A percentile compares a stretch with the other conserved stretches of the same genome.
phyloP scores from a whole-genome alignment of 2,329 filamentous ascomycete species.

The Mollisia scopiformis region DNA sequence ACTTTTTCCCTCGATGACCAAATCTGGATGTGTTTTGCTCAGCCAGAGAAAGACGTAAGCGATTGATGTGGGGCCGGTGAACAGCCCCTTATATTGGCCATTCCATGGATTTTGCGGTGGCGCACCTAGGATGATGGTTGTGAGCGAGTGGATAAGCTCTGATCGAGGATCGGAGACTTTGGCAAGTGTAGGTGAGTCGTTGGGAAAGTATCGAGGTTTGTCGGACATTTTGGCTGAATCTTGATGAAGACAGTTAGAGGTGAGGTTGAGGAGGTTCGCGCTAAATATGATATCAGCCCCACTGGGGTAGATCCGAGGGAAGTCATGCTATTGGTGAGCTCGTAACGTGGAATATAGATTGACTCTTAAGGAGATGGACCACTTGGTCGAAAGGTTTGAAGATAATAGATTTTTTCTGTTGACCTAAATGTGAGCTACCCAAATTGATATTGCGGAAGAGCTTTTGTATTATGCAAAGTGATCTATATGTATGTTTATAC shows the following conservation, averaged over 20 bases:
- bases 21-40: slow-evolving; percentile 47
- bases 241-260: too few relatives aligned
- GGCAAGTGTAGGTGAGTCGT: slow-evolving; percentile 8
- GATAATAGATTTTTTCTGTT: too few relatives aligned
- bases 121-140: slow-evolving; percentile 2
- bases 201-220: slow-evolving; percentile 1
- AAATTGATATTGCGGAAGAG: neutral
- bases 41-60: slow-evolving; percentile 58
- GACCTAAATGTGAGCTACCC: neutral
- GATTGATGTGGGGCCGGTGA: slow-evolving; percentile 57
- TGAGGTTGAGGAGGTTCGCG: neutral
- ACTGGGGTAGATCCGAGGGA: neutral
- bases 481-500: slow-evolving; percentile 11
- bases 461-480: slow-evolving; percentile 1
- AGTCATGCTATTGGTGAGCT: too few relatives aligned
- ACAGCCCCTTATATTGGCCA: slow-evolving; percentile 43
- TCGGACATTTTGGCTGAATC: neutral
- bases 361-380: neutral
- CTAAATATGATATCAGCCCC: neutral
- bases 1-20: slow-evolving; percentile 39
- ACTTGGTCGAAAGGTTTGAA: too few relatives aligned
- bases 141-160: slow-evolving; percentile 10
- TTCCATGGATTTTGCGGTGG: slow-evolving; percentile 14
- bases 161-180: slow-evolving; percentile 10
- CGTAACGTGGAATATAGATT: too few relatives aligned